Conservation (phyloP, 1,284 basidiomycete species). For the Tilletia indica region DNA sequence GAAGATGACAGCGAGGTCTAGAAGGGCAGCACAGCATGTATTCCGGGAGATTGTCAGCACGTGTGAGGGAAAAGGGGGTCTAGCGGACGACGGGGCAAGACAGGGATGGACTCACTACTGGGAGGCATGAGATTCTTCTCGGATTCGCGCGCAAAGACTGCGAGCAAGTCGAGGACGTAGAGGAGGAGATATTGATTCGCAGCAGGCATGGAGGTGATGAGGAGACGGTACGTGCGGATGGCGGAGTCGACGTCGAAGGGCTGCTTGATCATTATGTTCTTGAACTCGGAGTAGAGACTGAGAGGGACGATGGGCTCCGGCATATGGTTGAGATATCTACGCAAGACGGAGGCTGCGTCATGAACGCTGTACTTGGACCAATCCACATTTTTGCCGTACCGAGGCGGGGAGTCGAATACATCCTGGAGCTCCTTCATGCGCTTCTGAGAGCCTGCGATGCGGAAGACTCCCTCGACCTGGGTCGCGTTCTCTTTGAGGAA, state of each 20-base stretch:
- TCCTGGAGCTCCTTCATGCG: slow-evolving; percentile 93
- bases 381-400: slow-evolving; percentile 90
- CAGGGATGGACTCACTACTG: slow-evolving; percentile 66
- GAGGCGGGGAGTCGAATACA: slow-evolving; percentile 81
- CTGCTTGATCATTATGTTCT: slow-evolving; percentile 65
- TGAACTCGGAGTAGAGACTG: slow-evolving; percentile 83
- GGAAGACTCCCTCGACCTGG: slow-evolving; percentile 91
- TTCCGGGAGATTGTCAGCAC: slow-evolving; percentile 2
- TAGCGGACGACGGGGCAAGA: neutral
- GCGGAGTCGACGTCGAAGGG: slow-evolving; percentile 41
- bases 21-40: slow-evolving; percentile 16
- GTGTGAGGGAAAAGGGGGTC: neutral
- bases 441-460: slow-evolving; percentile 72
- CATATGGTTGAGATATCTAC: slow-evolving; percentile 92
- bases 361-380: slow-evolving; percentile 91
- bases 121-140: slow-evolving; percentile 95
- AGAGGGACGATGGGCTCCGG: slow-evolving; percentile 88
- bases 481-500: slow-evolving; percentile 64
- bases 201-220: slow-evolving; percentile 80
- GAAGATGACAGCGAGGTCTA: slow-evolving; percentile 54
- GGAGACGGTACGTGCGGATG: slow-evolving; percentile 66
- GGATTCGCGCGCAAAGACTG: slow-evolving; percentile 85
- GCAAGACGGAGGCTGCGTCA: slow-evolving; percentile 92
- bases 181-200: slow-evolving; percentile 90
- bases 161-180: slow-evolving; percentile 91